Evolutionary conservation across 306 rosid genomes (phyloP).

Genomic region (Corylus avellana): DNA sequence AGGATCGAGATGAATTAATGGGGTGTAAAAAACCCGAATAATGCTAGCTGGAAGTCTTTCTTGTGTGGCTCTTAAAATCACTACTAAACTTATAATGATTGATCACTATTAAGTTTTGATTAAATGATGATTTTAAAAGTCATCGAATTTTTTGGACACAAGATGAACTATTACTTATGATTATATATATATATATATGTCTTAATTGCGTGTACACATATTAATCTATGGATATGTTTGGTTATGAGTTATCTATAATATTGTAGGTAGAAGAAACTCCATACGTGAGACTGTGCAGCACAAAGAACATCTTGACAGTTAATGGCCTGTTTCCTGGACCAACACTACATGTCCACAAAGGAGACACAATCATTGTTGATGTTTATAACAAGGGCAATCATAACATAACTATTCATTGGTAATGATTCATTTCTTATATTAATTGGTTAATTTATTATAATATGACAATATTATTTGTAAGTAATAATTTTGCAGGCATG

Average conservation of each 20-base stretch:
- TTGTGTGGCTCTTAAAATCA: too few relatives aligned
- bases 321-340: conserved; percentile 57
- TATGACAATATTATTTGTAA: not conserved
- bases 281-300: conserved; percentile 36
- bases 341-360: conserved; percentile 33
- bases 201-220: too few relatives aligned
- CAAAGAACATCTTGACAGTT: conserved; percentile 50
- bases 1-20: too few relatives aligned
- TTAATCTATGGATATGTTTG: too few relatives aligned
- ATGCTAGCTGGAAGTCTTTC: too few relatives aligned
- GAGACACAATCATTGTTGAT: conserved; percentile 42
- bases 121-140: too few relatives aligned
- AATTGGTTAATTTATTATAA: not conserved
- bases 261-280: conserved; percentile 29
- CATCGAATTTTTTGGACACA: too few relatives aligned
- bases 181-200: too few relatives aligned
- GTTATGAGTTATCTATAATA: not conserved
- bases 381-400: conserved; percentile 39
- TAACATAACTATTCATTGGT: conserved; percentile 65
- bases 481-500: conserved; percentile 37
- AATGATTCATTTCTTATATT: not conserved
- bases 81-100: too few relatives aligned
- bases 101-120: too few relatives aligned
- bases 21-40: too few relatives aligned
- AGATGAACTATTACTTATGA: too few relatives aligned